Conservation (phyloP, 2,329 filamentous ascomycete genomes). For the Fusarium ramigenum region DNA sequence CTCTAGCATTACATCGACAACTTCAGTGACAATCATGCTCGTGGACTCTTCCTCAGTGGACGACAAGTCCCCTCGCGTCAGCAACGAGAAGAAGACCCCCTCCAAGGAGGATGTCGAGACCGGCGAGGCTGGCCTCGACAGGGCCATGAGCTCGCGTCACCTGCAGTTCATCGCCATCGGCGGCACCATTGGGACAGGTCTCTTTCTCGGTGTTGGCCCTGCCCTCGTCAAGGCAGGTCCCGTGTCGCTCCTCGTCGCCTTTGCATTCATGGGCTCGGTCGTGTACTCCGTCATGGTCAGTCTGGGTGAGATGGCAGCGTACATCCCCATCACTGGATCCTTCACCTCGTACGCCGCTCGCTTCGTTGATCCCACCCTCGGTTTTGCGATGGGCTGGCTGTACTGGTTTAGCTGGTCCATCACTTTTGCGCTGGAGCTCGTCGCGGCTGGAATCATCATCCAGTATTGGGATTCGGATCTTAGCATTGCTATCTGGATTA, state of each 20-base stretch:
- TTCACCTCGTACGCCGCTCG: conserved; percentile 81
- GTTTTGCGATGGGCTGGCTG: conserved; percentile 83
- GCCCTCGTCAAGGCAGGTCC: conserved; percentile 72
- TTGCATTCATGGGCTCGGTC: conserved; percentile 74
- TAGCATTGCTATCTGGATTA: conserved; percentile 76
- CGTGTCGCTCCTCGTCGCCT: conserved; percentile 73
- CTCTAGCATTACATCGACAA: background rate
- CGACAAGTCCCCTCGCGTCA: conserved; percentile 44
- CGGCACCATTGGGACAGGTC: conserved; percentile 76
- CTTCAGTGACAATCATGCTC: conserved; percentile 27
- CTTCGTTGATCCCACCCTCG: conserved; percentile 76
- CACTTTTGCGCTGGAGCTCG: conserved; percentile 78
- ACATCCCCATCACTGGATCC: conserved; percentile 78
- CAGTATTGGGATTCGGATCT: conserved; percentile 75
- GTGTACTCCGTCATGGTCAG: conserved; percentile 80
- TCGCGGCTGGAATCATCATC: conserved; percentile 77
- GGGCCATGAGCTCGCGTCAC: conserved; percentile 52
- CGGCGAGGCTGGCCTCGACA: conserved; percentile 50
- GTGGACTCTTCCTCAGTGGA: conserved; percentile 37
- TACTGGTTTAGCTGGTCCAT: conserved; percentile 84
- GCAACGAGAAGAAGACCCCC: conserved; percentile 41
- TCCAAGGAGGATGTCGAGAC: conserved; percentile 49
- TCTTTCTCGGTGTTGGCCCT: conserved; percentile 74
- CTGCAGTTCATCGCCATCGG: conserved; percentile 62
- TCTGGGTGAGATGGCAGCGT: conserved; percentile 79